Conservation (phyloP, 2,329 filamentous ascomycete species). For the Thelonectria rubi region DNA sequence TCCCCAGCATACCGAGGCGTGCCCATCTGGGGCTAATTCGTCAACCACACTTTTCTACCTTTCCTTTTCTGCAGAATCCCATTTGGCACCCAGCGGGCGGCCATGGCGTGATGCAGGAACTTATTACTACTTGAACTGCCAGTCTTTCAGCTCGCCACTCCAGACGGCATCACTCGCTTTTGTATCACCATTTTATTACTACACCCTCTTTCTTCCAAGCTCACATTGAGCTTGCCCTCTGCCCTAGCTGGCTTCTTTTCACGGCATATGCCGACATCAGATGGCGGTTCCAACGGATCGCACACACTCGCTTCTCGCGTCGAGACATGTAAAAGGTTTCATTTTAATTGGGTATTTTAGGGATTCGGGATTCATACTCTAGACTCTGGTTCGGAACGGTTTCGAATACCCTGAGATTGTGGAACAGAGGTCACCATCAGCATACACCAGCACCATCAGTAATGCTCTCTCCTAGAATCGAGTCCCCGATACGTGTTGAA, state of each 20-base stretch:
- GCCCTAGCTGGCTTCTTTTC: conserved; percentile 1
- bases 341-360: background rate
- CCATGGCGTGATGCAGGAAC: conserved; percentile 4
- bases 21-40: conserved; percentile 62
- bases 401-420: background rate
- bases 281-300: background rate
- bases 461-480: background rate
- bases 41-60: background rate
- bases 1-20: conserved; percentile 64
- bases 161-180: background rate
- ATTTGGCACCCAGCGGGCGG: conserved; percentile 17
- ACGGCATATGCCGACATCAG: background rate
- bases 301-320: conserved; percentile 12
- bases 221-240: background rate
- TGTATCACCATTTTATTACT: background rate
- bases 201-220: background rate
- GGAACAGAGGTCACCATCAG: background rate
- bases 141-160: background rate
- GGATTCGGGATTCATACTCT: background rate
- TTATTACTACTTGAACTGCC: background rate
- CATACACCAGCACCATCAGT: background rate
- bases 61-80: conserved; percentile 31
- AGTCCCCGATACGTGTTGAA: background rate
- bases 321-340: conserved; percentile 2
- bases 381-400: background rate